phyloP scores from a whole-genome alignment of 179 eudicot species.

The Silene noctiflora region DNA sequence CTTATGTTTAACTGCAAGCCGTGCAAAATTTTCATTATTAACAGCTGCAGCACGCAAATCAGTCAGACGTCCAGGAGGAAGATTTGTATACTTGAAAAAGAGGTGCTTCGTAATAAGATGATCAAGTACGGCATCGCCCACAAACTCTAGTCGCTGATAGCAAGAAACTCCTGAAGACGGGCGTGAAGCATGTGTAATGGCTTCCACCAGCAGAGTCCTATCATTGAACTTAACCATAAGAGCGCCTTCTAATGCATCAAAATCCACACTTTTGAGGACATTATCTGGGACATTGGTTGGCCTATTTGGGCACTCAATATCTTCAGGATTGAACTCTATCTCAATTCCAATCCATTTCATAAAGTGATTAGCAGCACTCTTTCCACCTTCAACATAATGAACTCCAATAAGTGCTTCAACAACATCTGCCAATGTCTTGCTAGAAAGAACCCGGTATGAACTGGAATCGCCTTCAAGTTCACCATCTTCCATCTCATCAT shows the following conservation, averaged over 20 bases:
- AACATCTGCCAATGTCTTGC: conserved; percentile 98
- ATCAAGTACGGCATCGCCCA: conserved; percentile 98
- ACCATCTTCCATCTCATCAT: conserved; percentile 94
- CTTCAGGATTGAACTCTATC: conserved; percentile 71
- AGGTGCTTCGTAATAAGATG: conserved; percentile 93
- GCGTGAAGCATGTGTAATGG: conserved; percentile 98
- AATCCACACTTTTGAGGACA: conserved; percentile 71
- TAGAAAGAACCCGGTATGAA: conserved; percentile 90
- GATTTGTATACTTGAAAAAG: conserved; percentile 86
- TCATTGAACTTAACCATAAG: conserved; percentile 58
- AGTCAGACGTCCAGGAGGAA: conserved; percentile 97
- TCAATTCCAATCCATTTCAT: conserved; percentile 97
- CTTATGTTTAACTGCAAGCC: conserved; percentile 86
- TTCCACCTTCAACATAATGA: conserved; percentile 94
- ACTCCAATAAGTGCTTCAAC: conserved; percentile 97
- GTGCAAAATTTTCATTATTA: conserved; percentile 96
- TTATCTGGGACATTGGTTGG: conserved; percentile 59
- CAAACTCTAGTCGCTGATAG: conserved; percentile 95
- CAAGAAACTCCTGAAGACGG: conserved; percentile 99
- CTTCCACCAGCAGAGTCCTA: conserved; percentile 72
- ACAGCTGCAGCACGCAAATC: conserved; percentile 99
- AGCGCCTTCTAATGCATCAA: conserved; percentile 67
- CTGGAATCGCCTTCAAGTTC: conserved; percentile 92
- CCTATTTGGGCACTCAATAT: conserved; percentile 44
- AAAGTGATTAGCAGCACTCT: conserved; percentile 83